Percentiles rank a stretch among this genome's conserved stretches.
These are phyloP conservation scores for Polyporus arcularius DNA, from an alignment of 768 basidiomycete genomes.

Conservation along the genomic window DNA sequence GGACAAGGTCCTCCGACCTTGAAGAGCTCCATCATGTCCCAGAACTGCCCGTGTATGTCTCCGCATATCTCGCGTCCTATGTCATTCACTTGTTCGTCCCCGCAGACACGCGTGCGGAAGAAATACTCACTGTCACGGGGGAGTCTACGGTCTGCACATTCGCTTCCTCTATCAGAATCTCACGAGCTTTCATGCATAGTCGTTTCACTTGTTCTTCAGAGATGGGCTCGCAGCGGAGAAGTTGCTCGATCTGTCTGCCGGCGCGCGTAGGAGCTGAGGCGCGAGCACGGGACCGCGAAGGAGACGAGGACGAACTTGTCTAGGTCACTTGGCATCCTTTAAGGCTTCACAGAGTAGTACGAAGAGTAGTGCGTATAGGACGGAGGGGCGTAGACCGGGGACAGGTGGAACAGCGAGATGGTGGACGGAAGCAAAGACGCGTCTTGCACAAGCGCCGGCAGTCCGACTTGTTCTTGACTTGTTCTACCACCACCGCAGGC, in stretches of 20 bases:
- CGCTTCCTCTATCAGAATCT: constrained; percentile 96
- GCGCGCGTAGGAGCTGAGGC: background rate
- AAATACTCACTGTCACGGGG: constrained; percentile 81
- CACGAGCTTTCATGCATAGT: constrained; percentile 92
- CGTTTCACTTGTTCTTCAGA: constrained; percentile 95
- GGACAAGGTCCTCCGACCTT: constrained; percentile 91
- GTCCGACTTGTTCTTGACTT: background rate
- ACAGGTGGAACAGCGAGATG: background rate
- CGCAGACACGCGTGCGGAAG: constrained; percentile 24
- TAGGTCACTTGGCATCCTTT: constrained; percentile 16
- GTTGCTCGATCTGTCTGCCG: constrained; percentile 88
- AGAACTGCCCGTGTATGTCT: constrained; percentile 98
- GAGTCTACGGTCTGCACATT: constrained; percentile 97
- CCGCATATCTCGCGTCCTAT: constrained; percentile 69
- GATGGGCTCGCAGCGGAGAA: constrained; percentile 91
- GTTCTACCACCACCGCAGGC: background rate
- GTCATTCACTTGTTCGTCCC: constrained; percentile 8
- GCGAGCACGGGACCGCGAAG: background rate
- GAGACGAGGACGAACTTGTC: constrained; percentile 16
- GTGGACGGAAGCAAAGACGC: background rate
- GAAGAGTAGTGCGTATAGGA: background rate
- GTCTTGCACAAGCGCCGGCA: background rate
- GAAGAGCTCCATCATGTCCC: constrained; percentile 95
- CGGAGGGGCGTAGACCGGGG: background rate
- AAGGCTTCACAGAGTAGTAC: background rate